Conservation (phyloP, 768 basidiomycete species). For the Termitomyces sp. region DNA sequence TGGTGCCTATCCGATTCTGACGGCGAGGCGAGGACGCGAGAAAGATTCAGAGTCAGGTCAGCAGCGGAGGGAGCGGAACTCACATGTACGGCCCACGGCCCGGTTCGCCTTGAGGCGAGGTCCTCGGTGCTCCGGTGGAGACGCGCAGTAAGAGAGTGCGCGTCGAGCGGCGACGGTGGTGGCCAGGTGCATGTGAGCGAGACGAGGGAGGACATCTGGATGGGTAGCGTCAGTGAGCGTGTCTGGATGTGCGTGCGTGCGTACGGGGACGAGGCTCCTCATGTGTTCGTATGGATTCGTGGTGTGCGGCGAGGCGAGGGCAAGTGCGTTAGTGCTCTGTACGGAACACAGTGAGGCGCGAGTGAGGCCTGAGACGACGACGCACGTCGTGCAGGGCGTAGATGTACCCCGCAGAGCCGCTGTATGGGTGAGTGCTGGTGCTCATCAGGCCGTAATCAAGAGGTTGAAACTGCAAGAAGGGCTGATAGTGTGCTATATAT, state of each 20-base stretch:
- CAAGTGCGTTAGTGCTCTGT: no score
- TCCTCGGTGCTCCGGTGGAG: no score
- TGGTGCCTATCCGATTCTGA: neutral
- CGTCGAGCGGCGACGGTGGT: no score
- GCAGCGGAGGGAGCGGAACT: neutral
- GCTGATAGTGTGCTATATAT: neutral
- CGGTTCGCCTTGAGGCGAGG: no score
- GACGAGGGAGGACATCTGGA: neutral
- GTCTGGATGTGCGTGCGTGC: neutral
- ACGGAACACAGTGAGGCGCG: no score
- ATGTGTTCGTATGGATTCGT: neutral
- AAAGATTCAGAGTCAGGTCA: no score
- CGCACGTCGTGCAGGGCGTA: neutral
- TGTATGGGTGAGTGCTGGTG: neutral
- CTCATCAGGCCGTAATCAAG: neutral
- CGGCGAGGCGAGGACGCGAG: no score
- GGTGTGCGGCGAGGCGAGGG: no score
- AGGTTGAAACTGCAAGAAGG: neutral
- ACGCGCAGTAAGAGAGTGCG: no score
- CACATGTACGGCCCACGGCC: neutral
- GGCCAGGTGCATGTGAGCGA: neutral
- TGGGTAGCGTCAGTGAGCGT: no score
- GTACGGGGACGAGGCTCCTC: neutral
- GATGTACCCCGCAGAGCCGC: neutral
- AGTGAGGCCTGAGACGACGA: no score